Evolutionary conservation across 2,329 filamentous ascomycete species (phyloP).

Genomic region (Leptodontidium sp.): DNA sequence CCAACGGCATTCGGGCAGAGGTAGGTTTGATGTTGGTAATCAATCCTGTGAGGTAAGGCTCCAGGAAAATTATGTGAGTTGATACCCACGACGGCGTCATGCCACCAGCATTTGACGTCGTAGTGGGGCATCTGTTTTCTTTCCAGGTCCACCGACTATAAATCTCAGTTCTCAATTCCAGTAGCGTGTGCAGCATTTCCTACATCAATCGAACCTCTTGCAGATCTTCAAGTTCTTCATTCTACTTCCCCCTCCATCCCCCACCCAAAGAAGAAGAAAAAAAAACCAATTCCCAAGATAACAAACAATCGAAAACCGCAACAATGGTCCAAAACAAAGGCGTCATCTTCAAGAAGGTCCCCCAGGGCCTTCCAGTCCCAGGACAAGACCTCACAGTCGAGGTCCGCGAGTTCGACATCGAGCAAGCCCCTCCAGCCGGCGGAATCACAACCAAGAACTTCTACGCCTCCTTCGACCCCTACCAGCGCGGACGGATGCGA

Average conservation of each 20-base stretch:
- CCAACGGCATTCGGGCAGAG: neutral
- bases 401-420: slow-evolving; percentile 70
- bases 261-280: neutral
- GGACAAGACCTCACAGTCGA: slow-evolving; percentile 77
- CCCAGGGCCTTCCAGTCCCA: slow-evolving; percentile 70
- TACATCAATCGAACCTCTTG: neutral
- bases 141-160: slow-evolving; percentile 11
- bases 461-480: slow-evolving; percentile 78
- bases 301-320: slow-evolving; percentile 22
- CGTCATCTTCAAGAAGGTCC: slow-evolving; percentile 76
- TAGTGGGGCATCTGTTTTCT: slow-evolving; percentile 15
- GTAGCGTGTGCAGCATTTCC: neutral
- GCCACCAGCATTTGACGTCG: slow-evolving; percentile 3
- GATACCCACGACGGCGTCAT: slow-evolving; percentile 13
- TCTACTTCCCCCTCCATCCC: neutral
- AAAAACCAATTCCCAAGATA: too few relatives aligned
- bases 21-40: slow-evolving; percentile 5
- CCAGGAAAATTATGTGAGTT: neutral
- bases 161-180: neutral
- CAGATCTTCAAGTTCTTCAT: neutral
- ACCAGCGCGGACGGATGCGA: slow-evolving; percentile 84
- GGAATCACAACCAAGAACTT: slow-evolving; percentile 75
- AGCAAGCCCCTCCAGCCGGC: slow-evolving; percentile 66
- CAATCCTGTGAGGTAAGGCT: neutral
- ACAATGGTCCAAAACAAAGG: slow-evolving; percentile 71